Evolutionary conservation across 176 grass and related monocot species (phyloP).

Genomic region (Phoenix dactylifera): DNA sequence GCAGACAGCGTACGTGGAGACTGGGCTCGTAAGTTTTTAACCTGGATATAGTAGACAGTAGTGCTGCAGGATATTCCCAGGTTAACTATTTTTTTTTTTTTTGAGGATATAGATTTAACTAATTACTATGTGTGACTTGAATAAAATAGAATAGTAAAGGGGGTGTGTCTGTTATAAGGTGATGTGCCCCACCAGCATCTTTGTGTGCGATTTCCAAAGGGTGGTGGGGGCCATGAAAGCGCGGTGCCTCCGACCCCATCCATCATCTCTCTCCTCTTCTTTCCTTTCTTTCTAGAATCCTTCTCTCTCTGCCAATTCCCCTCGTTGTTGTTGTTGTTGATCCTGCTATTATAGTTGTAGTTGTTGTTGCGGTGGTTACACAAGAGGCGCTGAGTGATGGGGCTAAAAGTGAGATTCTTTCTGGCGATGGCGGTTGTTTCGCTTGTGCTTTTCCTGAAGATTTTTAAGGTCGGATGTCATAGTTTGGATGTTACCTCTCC

Average conservation of each 20-base stretch:
- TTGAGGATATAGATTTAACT: too few relatives aligned
- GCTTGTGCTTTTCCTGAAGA: conserved; percentile 21
- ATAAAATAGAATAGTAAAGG: conserved; percentile 7
- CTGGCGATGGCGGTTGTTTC: conserved; percentile 15
- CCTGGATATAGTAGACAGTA: too few relatives aligned
- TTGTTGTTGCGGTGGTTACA: conserved; percentile 38
- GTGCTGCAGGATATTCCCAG: too few relatives aligned
- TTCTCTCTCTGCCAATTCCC: conserved; percentile 5
- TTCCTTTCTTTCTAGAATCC: not conserved
- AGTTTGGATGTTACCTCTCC: not conserved
- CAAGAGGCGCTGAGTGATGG: conserved; percentile 6
- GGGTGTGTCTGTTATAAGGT: conserved; percentile 28
- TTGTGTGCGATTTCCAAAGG: conserved; percentile 18
- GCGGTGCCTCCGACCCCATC: conserved; percentile 33
- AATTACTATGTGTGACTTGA: too few relatives aligned
- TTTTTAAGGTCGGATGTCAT: conserved; percentile 45
- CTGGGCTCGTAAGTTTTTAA: too few relatives aligned
- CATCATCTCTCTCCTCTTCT: conserved; percentile 20
- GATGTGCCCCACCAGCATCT: conserved; percentile 11
- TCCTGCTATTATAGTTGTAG: conserved; percentile 10
- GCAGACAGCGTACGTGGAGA: too few relatives aligned
- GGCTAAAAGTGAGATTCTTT: conserved; percentile 9
- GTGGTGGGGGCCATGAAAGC: conserved; percentile 36
- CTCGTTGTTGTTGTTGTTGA: conserved; percentile 33
- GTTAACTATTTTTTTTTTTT: too few relatives aligned